Evolutionary conservation across 1,284 basidiomycete genomes (phyloP).

Genomic region (Meripilus lineatus): DNA sequence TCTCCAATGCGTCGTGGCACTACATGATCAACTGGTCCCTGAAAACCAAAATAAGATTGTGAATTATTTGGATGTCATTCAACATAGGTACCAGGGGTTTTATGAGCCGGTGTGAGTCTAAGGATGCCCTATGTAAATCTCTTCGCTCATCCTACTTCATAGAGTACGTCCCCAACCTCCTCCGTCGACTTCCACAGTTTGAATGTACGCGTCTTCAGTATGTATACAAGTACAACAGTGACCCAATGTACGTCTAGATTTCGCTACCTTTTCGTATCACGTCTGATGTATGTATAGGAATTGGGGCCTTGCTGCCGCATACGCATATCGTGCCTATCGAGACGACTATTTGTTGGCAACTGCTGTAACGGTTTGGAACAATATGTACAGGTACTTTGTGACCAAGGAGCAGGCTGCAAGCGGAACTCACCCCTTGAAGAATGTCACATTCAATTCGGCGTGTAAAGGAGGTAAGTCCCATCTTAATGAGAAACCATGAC

Average conservation of each 20-base stretch:
- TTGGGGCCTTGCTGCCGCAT: slow-evolving; percentile 6
- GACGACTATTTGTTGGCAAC: slow-evolving; percentile 6
- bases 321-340: slow-evolving; percentile 10
- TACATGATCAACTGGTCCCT: not conserved
- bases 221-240: not conserved
- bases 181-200: no score
- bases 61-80: not conserved
- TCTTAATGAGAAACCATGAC: no score
- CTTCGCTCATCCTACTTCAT: no score
- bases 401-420: not conserved
- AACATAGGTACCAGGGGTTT: not conserved
- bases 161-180: no score
- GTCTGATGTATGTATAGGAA: not conserved
- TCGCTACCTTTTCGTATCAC: not conserved
- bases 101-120: slow-evolving; percentile 1
- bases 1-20: slow-evolving; percentile 2
- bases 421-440: not conserved
- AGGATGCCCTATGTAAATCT: no score
- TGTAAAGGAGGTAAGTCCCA: slow-evolving; percentile 4
- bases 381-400: slow-evolving; percentile 1
- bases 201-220: not conserved
- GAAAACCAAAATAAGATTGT: not conserved
- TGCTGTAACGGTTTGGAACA: slow-evolving; percentile 6
- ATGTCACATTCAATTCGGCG: not conserved
- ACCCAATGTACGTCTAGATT: not conserved